phyloP scores from a whole-genome alignment of 768 basidiomycete genomes.

The Pleurotus sapidus region DNA sequence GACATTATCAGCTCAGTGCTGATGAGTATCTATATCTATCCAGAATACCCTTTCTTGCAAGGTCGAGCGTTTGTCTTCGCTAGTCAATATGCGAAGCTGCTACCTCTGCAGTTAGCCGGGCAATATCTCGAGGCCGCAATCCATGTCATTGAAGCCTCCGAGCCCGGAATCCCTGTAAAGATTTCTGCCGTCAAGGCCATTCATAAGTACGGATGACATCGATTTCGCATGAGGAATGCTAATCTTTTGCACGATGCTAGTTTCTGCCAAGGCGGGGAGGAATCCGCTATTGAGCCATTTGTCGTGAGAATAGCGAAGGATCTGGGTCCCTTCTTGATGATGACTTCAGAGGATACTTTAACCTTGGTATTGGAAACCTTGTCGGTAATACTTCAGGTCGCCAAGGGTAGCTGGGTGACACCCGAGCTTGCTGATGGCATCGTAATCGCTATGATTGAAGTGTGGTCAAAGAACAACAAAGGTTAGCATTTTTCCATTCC shows the following conservation, averaged over 20 bases:
- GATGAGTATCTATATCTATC: neutral
- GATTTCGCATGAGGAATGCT: neutral
- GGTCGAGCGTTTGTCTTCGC: constrained; percentile 95
- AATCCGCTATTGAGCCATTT: constrained; percentile 57
- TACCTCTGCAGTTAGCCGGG: constrained; percentile 69
- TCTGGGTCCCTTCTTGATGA: constrained; percentile 78
- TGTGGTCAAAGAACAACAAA: constrained; percentile 86
- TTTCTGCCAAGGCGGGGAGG: constrained; percentile 66
- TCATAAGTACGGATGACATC: constrained; percentile 68
- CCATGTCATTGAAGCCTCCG: constrained; percentile 73
- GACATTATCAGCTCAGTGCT: neutral
- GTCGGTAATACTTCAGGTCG: constrained; percentile 73
- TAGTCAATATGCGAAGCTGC: constrained; percentile 76
- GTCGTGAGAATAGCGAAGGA: constrained; percentile 75
- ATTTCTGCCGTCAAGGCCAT: constrained; percentile 92
- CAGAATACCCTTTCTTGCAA: constrained; percentile 90
- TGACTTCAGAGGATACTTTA: constrained; percentile 85
- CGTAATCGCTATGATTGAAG: constrained; percentile 65
- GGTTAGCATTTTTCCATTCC: constrained; percentile 37
- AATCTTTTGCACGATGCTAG: constrained; percentile 30
- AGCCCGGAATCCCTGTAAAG: constrained; percentile 84
- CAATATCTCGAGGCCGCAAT: constrained; percentile 90
- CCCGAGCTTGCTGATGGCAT: constrained; percentile 63
- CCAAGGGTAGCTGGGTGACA: constrained; percentile 71
- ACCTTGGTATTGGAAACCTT: constrained; percentile 86